A percentile compares a stretch with the other conserved stretches of the same genome.
Evolutionary conservation across 2,329 filamentous ascomycete species (phyloP).

Genomic region (Talaromyces sp.): DNA sequence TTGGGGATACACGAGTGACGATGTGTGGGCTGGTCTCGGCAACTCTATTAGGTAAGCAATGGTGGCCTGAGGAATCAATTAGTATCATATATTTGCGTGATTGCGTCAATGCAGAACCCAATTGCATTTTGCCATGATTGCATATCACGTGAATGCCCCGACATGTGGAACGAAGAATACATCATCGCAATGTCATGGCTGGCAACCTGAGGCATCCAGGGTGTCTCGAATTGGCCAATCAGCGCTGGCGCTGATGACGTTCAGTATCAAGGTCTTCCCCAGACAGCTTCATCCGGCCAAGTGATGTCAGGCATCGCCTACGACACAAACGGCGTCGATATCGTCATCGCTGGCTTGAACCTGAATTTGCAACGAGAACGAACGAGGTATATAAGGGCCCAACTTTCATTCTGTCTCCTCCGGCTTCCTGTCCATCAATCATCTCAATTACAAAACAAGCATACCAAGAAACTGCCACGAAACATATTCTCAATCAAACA

Average conservation of each 20-base stretch:
- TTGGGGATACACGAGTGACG: too few relatives aligned
- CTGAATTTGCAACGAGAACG: not conserved
- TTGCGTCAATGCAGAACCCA: too few relatives aligned
- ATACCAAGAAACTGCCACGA: too few relatives aligned
- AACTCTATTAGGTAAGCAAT: too few relatives aligned
- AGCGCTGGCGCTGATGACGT: not conserved
- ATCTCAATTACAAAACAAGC: not conserved
- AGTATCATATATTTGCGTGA: too few relatives aligned
- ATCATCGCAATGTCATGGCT: not conserved
- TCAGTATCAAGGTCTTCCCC: not conserved
- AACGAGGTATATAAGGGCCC: not conserved
- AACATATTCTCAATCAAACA: not conserved
- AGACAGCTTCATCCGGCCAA: not conserved
- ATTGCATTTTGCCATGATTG: too few relatives aligned
- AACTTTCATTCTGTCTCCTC: not conserved
- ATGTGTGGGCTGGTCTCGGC: too few relatives aligned
- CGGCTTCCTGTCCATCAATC: too few relatives aligned
- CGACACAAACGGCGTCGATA: not conserved
- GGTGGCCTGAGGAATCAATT: too few relatives aligned
- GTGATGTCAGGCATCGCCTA: not conserved
- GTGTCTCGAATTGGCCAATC: not conserved
- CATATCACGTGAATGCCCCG: too few relatives aligned
- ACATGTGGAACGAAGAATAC: too few relatives aligned
- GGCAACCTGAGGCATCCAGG: not conserved
- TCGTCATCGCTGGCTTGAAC: not conserved